Conservation (phyloP, 176 grass and related monocot species). For the Triticum dicoccoides region DNA sequence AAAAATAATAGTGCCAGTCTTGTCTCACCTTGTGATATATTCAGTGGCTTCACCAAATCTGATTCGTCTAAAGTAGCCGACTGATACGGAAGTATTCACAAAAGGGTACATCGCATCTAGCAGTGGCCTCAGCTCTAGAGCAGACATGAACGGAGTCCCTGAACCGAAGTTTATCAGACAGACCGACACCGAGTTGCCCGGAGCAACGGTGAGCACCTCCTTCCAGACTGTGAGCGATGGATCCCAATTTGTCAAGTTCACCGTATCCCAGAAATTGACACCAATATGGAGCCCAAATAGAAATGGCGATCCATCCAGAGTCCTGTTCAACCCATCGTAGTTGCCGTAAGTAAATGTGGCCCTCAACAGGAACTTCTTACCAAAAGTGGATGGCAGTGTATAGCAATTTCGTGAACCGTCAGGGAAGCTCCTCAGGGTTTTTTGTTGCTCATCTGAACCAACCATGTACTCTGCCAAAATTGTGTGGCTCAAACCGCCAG, state of each 20-base stretch:
- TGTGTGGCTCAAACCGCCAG: background rate
- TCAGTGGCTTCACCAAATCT: background rate
- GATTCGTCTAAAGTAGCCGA: background rate
- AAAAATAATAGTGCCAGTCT: too few relatives aligned
- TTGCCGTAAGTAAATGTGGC: background rate
- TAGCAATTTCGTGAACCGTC: background rate
- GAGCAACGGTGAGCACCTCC: background rate
- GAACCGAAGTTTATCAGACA: background rate
- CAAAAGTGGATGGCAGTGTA: fast-evolving
- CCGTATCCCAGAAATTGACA: background rate
- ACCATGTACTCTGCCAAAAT: background rate
- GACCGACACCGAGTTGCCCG: background rate
- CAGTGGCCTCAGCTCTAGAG: background rate
- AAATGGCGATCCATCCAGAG: fast-evolving
- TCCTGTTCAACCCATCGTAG: background rate
- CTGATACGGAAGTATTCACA: background rate
- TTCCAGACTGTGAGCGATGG: fast-evolving
- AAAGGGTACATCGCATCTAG: background rate
- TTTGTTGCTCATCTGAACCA: fast-evolving
- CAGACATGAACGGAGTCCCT: constrained; percentile 3
- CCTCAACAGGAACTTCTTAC: background rate
- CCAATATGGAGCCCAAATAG: constrained; percentile 17
- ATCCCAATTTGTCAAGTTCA: background rate
- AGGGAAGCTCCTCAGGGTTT: constrained; percentile 17
- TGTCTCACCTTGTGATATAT: background rate